These are phyloP conservation scores for Stellera chamaejasme DNA, from an alignment of 345 rosid genomes.

Conservation along the genomic window DNA sequence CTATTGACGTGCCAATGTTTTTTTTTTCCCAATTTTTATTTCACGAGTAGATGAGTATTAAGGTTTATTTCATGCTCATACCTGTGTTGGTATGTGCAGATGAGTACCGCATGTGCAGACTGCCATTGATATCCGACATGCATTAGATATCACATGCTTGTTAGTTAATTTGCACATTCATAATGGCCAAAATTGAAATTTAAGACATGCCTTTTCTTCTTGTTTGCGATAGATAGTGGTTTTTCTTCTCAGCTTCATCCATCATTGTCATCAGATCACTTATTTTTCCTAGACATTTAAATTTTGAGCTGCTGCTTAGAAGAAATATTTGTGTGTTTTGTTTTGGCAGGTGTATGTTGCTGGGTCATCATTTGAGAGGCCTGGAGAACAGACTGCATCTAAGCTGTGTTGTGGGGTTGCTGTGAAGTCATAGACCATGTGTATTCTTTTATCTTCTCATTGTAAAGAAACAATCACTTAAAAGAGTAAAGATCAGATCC, in stretches of 20 bases:
- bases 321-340: background rate
- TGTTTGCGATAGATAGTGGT: background rate
- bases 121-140: no score
- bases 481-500: no score
- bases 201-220: background rate
- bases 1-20: no score
- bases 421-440: conserved; percentile 47
- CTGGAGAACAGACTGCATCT: conserved; percentile 88
- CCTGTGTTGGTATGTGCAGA: no score
- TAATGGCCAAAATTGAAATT: no score
- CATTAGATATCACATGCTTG: no score
- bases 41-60: no score
- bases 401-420: conserved; percentile 81
- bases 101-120: no score
- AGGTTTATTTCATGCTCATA: no score
- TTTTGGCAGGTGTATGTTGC: conserved; percentile 75
- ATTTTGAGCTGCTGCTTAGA: background rate
- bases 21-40: no score
- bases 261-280: background rate
- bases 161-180: no score
- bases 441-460: conserved; percentile 25
- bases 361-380: conserved; percentile 94
- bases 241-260: background rate
- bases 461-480: no score
- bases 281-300: background rate